Conservation (phyloP, 2,329 filamentous ascomycete genomes). For the Fusarium continuum region DNA sequence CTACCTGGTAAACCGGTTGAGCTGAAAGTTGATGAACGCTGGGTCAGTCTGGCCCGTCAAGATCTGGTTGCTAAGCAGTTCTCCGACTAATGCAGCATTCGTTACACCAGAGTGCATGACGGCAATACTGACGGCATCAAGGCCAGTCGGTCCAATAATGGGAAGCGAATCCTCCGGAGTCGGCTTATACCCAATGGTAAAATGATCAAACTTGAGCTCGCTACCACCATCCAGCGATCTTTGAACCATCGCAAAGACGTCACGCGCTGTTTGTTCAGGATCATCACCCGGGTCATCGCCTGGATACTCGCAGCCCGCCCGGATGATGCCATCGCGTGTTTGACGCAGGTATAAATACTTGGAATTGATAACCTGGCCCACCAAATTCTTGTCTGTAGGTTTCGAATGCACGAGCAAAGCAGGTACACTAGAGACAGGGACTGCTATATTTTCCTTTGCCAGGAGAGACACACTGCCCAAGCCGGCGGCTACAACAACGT, state of each 20-base stretch:
- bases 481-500: constrained; percentile 25
- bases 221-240: neutral
- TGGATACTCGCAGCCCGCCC: constrained; percentile 21
- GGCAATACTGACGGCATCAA: constrained; percentile 17
- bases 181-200: constrained; percentile 21
- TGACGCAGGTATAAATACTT: constrained; percentile 23
- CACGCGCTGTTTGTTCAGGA: constrained; percentile 10
- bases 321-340: constrained; percentile 14
- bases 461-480: constrained; percentile 15
- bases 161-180: constrained; percentile 17
- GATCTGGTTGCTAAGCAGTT: constrained; percentile 21
- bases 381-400: neutral
- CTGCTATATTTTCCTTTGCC: neutral
- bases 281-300: constrained; percentile 21
- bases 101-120: constrained; percentile 34
- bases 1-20: neutral
- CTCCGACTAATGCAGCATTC: constrained; percentile 25
- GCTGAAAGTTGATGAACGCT: neutral
- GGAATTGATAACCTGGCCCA: constrained; percentile 13
- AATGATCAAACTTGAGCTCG: constrained; percentile 5
- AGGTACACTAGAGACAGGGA: constrained; percentile 5
- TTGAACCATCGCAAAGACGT: constrained; percentile 6
- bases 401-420: constrained; percentile 27
- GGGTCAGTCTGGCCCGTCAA: neutral
- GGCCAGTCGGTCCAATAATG: constrained; percentile 20